phyloP scores from a whole-genome alignment of 2,329 filamentous ascomycete species.

The Xylariaceae sp. region DNA sequence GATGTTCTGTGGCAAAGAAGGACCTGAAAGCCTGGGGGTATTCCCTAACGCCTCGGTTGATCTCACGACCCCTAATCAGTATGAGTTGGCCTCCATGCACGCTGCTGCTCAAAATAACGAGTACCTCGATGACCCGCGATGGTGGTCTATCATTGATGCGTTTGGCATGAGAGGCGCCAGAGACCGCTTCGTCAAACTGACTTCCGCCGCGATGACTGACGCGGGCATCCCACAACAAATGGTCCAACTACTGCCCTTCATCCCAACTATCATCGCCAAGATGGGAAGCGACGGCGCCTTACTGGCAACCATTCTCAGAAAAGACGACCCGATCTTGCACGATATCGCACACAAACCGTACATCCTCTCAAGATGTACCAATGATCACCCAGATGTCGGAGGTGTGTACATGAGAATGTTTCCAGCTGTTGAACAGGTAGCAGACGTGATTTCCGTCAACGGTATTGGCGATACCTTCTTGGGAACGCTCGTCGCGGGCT shows the following conservation, averaged over 20 bases:
- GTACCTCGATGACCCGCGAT: conserved; percentile 63
- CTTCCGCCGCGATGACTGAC: conserved; percentile 63
- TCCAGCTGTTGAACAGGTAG: conserved; percentile 59
- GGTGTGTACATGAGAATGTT: conserved; percentile 79
- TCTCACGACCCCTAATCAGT: conserved; percentile 74
- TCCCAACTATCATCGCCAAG: conserved; percentile 80
- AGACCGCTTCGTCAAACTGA: conserved; percentile 65
- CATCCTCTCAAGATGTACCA: conserved; percentile 60
- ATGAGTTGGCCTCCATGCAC: conserved; percentile 79
- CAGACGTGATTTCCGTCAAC: conserved; percentile 81
- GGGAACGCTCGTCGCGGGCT: conserved; percentile 73
- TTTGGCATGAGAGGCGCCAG: conserved; percentile 71
- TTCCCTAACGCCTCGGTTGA: conserved; percentile 63
- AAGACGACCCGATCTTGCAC: conserved; percentile 62
- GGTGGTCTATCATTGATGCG: conserved; percentile 76
- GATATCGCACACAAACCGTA: conserved; percentile 60
- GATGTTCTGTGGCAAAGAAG: conserved; percentile 51
- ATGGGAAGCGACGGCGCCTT: conserved; percentile 72
- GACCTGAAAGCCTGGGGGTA: conserved; percentile 38
- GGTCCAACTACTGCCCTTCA: conserved; percentile 80
- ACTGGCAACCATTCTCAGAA: conserved; percentile 63
- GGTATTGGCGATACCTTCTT: conserved; percentile 91
- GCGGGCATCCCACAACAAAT: conserved; percentile 76
- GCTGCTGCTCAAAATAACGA: conserved; percentile 58
- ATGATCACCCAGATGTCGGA: conserved; percentile 51